These are phyloP conservation scores for Malbranchea cinnamomea DNA, from an alignment of 2,329 filamentous ascomycete genomes.

Conservation along the genomic window DNA sequence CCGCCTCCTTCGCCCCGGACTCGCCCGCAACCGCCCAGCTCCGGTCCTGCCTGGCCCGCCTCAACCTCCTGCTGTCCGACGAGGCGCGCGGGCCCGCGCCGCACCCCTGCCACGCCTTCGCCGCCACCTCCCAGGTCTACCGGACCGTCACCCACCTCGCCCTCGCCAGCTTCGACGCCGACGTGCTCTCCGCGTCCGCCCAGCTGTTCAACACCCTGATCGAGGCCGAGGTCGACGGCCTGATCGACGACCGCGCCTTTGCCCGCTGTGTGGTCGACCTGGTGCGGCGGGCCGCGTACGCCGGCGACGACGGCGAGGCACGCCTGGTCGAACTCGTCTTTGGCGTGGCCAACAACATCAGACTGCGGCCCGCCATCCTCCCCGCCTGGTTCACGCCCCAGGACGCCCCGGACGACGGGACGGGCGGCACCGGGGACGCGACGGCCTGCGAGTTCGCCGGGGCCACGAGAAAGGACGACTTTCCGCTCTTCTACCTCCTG, in stretches of 20 bases:
- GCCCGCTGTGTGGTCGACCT: constrained; percentile 78
- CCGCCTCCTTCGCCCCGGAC: constrained; percentile 36
- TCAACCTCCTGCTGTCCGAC: constrained; percentile 61
- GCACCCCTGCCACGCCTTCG: constrained; percentile 82
- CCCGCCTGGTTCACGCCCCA: constrained; percentile 77
- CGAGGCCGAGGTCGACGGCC: constrained; percentile 91
- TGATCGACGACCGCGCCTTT: constrained; percentile 75
- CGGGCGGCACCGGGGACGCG: constrained; percentile 25
- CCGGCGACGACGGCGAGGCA: constrained; percentile 63
- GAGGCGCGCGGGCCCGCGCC: constrained; percentile 78
- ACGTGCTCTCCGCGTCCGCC: constrained; percentile 71
- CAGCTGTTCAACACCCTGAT: constrained; percentile 81
- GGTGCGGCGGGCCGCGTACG: constrained; percentile 58
- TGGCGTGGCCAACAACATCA: constrained; percentile 91
- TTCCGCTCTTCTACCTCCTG: constrained; percentile 86
- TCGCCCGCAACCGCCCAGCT: constrained; percentile 36
- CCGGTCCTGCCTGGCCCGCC: constrained; percentile 38
- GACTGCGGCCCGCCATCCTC: constrained; percentile 72
- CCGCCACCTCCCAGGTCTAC: constrained; percentile 75
- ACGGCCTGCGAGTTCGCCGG: constrained; percentile 62
- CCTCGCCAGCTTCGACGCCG: constrained; percentile 67
- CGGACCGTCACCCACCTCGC: constrained; percentile 81
- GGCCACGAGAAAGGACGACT: constrained; percentile 76
- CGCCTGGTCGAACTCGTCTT: constrained; percentile 87
- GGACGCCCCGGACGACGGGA: constrained; percentile 23